Conservation (phyloP, 208 protist genomes). For the Naegleria lovaniensis region DNA sequence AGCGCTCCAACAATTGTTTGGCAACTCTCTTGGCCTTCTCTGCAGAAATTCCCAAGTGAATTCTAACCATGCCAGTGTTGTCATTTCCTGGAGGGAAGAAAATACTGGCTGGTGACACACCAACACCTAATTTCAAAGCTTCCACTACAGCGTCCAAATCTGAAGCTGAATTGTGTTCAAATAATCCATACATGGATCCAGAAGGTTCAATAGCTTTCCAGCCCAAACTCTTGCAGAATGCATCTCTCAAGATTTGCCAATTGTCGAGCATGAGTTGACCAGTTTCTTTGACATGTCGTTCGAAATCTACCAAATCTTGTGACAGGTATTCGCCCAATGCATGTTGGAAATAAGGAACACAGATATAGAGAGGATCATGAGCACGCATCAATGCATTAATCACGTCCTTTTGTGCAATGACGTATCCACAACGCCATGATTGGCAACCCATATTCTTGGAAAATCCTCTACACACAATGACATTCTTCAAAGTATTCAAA, state of each 20-base stretch:
- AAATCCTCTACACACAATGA: constrained; percentile 36
- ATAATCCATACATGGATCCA: constrained; percentile 42
- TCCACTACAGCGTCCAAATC: constrained; percentile 35
- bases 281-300: constrained; percentile 23
- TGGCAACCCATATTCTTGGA: constrained; percentile 38
- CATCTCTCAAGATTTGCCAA: constrained; percentile 25
- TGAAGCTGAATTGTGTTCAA: constrained; percentile 27
- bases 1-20: background rate
- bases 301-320: constrained; percentile 33
- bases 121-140: constrained; percentile 34
- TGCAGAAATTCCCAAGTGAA: constrained; percentile 38
- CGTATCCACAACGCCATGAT: constrained; percentile 41
- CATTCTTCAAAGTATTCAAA: constrained; percentile 8
- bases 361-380: constrained; percentile 42
- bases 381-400: constrained; percentile 27
- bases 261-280: constrained; percentile 28
- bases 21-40: constrained; percentile 34
- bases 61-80: constrained; percentile 36
- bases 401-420: constrained; percentile 13
- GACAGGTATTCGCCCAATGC: constrained; percentile 31
- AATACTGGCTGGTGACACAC: constrained; percentile 35
- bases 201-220: constrained; percentile 33
- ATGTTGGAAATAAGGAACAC: constrained; percentile 37
- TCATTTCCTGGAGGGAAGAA: constrained; percentile 25
- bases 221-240: constrained; percentile 27